A percentile compares a stretch with the other conserved stretches of the same genome.
These are phyloP conservation scores for Alternaria sp. DNA, from an alignment of 2,329 filamentous ascomycete genomes.

Conservation along the genomic window DNA sequence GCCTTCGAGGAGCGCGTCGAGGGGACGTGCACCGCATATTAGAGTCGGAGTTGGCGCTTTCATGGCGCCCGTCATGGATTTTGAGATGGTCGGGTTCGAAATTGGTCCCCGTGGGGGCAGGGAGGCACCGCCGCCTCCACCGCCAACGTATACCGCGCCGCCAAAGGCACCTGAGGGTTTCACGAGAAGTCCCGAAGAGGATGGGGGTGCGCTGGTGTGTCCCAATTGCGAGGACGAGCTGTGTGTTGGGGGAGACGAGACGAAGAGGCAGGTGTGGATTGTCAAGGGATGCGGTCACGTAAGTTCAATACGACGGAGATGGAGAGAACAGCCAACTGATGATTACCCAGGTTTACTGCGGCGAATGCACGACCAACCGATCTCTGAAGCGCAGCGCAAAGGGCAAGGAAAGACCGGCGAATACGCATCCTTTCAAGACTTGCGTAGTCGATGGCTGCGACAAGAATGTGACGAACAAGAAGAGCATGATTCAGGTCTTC, in stretches of 20 bases:
- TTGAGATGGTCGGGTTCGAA: slow-evolving; percentile 55
- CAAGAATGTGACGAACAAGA: slow-evolving; percentile 43
- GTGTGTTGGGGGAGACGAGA: slow-evolving; percentile 71
- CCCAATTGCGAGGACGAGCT: slow-evolving; percentile 88
- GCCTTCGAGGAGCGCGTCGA: slow-evolving; percentile 22
- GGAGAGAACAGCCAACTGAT: not conserved
- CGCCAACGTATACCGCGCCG: slow-evolving; percentile 68
- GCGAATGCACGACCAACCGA: slow-evolving; percentile 58
- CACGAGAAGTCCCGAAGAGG: slow-evolving; percentile 76
- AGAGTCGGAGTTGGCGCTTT: slow-evolving; percentile 37
- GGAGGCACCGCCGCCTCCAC: slow-evolving; percentile 31
- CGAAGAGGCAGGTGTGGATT: slow-evolving; percentile 90
- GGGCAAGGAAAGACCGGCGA: slow-evolving; percentile 47
- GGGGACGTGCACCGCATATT: slow-evolving; percentile 23
- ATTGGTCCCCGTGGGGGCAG: slow-evolving; percentile 44
- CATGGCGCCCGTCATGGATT: slow-evolving; percentile 47
- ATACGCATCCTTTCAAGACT: slow-evolving; percentile 52
- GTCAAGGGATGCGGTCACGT: slow-evolving; percentile 93
- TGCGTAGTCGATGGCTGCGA: slow-evolving; percentile 58
- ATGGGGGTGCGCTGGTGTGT: slow-evolving; percentile 78
- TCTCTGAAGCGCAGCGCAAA: slow-evolving; percentile 48
- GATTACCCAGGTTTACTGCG: slow-evolving; percentile 60
- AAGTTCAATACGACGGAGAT: slow-evolving; percentile 48
- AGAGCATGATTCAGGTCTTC: slow-evolving; percentile 54
- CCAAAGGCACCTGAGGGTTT: slow-evolving; percentile 77